Percentiles rank a stretch among this genome's conserved stretches.
Conservation (phyloP, 1,284 basidiomycete genomes). For the Leccinum cinnamomeum region DNA sequence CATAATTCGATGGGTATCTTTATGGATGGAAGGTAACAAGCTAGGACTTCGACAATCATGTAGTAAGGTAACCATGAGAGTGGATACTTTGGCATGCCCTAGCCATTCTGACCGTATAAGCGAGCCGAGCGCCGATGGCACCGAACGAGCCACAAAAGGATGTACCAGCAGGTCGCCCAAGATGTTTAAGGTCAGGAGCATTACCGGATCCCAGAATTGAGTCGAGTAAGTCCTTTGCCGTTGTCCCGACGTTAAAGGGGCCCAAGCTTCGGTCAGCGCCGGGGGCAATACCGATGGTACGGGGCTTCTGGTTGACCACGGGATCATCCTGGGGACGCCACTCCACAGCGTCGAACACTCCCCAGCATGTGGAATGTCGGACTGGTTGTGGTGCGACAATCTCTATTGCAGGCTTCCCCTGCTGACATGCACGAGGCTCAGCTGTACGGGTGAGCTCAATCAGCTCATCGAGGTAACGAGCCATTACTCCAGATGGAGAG, state of each 20-base stretch:
- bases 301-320: conserved; percentile 32
- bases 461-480: conserved; percentile 26
- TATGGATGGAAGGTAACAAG: neutral
- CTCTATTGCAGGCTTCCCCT: conserved; percentile 1
- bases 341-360: conserved; percentile 18
- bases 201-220: conserved; percentile 26
- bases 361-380: conserved; percentile 9
- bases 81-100: conserved; percentile 16
- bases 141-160: conserved; percentile 31
- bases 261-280: conserved; percentile 16
- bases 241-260: conserved; percentile 12
- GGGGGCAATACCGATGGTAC: conserved; percentile 33
- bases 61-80: conserved; percentile 19
- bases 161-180: conserved; percentile 16
- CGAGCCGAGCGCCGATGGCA: conserved; percentile 23
- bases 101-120: conserved; percentile 23
- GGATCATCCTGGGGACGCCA: conserved; percentile 37
- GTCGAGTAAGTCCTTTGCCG: conserved; percentile 34
- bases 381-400: conserved; percentile 21
- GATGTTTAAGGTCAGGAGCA: conserved; percentile 1
- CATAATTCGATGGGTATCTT: neutral
- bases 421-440: neutral
- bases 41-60: neutral
- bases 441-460: conserved; percentile 14
- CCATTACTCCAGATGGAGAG: conserved; percentile 24